Evolutionary conservation across 148 eudicot genomes (phyloP).

Genomic region (Amaranthus cruentus): DNA sequence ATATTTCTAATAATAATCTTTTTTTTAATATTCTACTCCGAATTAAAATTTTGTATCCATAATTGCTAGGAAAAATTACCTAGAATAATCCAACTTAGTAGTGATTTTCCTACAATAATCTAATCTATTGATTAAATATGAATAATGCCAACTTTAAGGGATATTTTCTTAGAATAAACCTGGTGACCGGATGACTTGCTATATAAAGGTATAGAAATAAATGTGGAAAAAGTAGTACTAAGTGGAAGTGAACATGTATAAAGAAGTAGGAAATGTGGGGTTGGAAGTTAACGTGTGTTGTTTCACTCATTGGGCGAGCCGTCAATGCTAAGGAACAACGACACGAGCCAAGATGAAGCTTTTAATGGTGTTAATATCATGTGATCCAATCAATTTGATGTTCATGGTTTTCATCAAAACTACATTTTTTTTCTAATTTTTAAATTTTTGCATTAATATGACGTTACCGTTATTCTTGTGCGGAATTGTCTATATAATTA

Average conservation of each 20-base stretch:
- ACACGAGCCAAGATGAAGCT: constrained; percentile 3
- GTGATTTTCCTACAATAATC: too few relatives aligned
- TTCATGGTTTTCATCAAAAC: constrained; percentile 26
- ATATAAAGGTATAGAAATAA: neutral
- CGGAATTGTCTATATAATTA: constrained; percentile 6
- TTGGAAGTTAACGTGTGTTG: constrained; percentile 40
- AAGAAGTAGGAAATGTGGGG: constrained; percentile 17
- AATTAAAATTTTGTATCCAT: too few relatives aligned
- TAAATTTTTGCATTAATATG: constrained; percentile 6
- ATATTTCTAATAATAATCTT: too few relatives aligned
- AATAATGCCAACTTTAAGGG: too few relatives aligned
- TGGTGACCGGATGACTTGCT: too few relatives aligned
- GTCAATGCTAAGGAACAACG: constrained; percentile 33
- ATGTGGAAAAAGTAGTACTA: constrained; percentile 11
- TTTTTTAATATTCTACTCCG: too few relatives aligned
- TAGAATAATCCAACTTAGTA: too few relatives aligned
- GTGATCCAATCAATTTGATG: constrained; percentile 15
- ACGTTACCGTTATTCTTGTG: too few relatives aligned
- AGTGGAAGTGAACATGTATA: constrained; percentile 13
- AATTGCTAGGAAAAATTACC: too few relatives aligned
- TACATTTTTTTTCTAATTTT: constrained; percentile 9
- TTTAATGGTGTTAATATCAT: constrained; percentile 17
- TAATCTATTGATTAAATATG: too few relatives aligned
- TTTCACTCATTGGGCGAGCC: constrained; percentile 27
- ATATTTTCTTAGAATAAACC: too few relatives aligned